A percentile compares a stretch with the other conserved stretches of the same genome.
Conservation (phyloP, 805 yeast genomes). For the Candida anglica region DNA sequence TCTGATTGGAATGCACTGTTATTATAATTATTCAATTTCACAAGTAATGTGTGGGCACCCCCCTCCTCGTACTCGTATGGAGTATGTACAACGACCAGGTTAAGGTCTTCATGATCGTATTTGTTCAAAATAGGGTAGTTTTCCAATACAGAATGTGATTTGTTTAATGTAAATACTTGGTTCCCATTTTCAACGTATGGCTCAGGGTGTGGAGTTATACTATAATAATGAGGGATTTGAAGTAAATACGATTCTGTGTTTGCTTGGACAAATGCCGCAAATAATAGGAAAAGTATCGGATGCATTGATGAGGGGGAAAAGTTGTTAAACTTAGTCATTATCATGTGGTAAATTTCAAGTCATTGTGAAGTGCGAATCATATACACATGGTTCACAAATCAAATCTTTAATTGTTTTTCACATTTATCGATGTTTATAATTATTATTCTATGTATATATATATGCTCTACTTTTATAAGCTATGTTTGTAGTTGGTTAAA, state of each 20-base stretch:
- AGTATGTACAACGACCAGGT: neutral
- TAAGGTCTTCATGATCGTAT: neutral
- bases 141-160: conserved; percentile 8
- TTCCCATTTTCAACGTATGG: no score
- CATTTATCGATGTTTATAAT: no score
- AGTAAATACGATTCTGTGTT: conserved; percentile 36
- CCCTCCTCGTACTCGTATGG: neutral
- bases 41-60: conserved; percentile 14
- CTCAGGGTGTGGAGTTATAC: conserved; percentile 11
- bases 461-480: no score
- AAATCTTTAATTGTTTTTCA: no score
- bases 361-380: no score
- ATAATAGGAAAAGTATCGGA: conserved; percentile 2
- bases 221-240: conserved; percentile 30
- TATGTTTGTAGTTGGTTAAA: no score
- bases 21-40: conserved; percentile 31
- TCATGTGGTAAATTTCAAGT: no score
- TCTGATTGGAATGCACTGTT: conserved; percentile 20
- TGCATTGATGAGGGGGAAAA: no score
- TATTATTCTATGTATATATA: no score
- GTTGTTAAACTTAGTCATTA: no score
- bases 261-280: conserved; percentile 14
- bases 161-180: no score
- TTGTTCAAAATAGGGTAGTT: conserved; percentile 9
- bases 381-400: no score